These are phyloP conservation scores for Malus hybrid DNA, from an alignment of 331 rosid genomes.

Conservation along the genomic window DNA sequence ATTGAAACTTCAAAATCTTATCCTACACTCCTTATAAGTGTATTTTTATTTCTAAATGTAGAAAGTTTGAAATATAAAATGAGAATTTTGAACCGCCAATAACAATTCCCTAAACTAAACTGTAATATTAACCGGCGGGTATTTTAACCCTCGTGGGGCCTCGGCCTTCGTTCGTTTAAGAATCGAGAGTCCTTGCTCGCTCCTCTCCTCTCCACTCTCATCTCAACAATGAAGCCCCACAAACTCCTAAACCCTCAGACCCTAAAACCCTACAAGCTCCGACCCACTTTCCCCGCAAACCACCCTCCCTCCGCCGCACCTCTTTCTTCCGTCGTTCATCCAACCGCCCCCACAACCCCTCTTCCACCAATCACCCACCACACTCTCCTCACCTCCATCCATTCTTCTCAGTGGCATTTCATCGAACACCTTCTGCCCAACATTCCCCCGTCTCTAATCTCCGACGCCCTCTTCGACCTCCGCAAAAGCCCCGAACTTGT, in stretches of 20 bases:
- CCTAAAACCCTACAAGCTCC: conserved; percentile 11
- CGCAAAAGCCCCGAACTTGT: conserved; percentile 40
- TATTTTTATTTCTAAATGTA: no score
- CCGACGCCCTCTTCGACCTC: conserved; percentile 40
- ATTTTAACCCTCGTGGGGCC: no score
- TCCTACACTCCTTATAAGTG: no score
- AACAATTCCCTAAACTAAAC: no score
- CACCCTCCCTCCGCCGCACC: conserved; percentile 1
- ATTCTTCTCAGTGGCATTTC: conserved; percentile 81
- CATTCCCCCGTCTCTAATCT: conserved; percentile 38
- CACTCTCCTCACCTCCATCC: conserved; percentile 24
- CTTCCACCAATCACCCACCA: conserved; percentile 20
- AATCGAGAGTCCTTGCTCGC: not conserved
- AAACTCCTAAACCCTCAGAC: conserved; percentile 12
- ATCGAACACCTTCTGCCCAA: conserved; percentile 50
- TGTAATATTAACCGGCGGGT: no score
- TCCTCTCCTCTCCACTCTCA: not conserved
- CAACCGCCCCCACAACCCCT: not conserved
- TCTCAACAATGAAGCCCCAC: conserved; percentile 24
- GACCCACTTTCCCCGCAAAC: not conserved
- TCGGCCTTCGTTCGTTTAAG: not conserved
- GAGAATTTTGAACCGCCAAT: no score
- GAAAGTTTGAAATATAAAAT: no score
- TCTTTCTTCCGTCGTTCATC: conserved; percentile 19
- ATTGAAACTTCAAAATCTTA: no score